These are phyloP conservation scores for Phlyctochytrium planicorne DNA, from an alignment of 192 early-diverging fungal species.

Conservation along the genomic window DNA sequence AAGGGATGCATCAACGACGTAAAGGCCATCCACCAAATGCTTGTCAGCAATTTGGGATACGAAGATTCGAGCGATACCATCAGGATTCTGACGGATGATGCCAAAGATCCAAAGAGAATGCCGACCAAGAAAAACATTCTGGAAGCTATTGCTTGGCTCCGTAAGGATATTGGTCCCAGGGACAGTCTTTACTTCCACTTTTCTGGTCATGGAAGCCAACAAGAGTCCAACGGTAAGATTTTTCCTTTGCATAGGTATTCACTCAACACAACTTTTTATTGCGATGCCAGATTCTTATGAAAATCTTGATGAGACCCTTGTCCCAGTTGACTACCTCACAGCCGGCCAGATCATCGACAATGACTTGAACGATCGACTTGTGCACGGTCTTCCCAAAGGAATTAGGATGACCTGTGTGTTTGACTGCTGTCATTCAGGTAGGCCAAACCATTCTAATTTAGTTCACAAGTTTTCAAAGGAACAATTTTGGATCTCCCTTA, in stretches of 20 bases:
- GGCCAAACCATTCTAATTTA: too few relatives aligned
- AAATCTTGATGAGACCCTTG: background rate
- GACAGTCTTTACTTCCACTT: conserved; percentile 21
- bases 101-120: conserved; percentile 12
- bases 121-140: conserved; percentile 24
- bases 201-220: conserved; percentile 25
- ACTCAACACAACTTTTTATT: background rate
- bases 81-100: conserved; percentile 16
- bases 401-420: conserved; percentile 62
- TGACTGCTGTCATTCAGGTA: conserved; percentile 43
- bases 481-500: conserved; percentile 1
- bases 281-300: conserved; percentile 1
- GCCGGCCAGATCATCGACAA: background rate
- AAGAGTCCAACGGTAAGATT: conserved; percentile 30
- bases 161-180: conserved; percentile 9
- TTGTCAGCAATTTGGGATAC: conserved; percentile 9
- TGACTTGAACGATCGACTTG: conserved; percentile 57
- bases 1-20: conserved; percentile 3
- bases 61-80: conserved; percentile 7
- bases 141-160: conserved; percentile 14
- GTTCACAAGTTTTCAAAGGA: too few relatives aligned
- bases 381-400: conserved; percentile 56
- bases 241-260: background rate
- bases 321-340: background rate
- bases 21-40: conserved; percentile 17